Base-by-base conservation (phyloP, 495 filamentous ascomycete species). In the Neurospora tetraspora region DNA sequence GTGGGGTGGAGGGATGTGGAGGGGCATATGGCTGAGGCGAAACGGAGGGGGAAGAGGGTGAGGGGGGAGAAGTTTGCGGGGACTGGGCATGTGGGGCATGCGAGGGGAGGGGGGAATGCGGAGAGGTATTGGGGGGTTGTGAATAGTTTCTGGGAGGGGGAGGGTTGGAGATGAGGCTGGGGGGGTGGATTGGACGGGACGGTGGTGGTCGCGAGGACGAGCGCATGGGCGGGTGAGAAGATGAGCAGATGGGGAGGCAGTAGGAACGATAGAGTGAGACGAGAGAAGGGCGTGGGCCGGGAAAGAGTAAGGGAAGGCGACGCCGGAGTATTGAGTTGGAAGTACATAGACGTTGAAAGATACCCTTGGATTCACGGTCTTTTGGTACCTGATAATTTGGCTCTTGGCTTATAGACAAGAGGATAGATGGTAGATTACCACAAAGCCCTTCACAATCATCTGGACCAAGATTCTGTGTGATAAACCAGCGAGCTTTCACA, bases 21-120 rank as follows among this genome's bases (percentile, higher is more conserved):
- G 75, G 72, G 10, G 65, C 83, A 85, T 71, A 82, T 80, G 14
- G 74, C 39, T 9, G 76, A 80, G 11, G 85, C 84, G 7, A 71
- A 68, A 5, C 8, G 14, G 2, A 75, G 42, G 73, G 83, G 83
- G 59, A 75, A 82, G 40, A 53, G 23, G 11, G 82, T 83, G 1
- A 73, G 77, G 47, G 75, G 61, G 71, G 85, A 84, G 72, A 68
- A 69, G 72, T 84, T 85, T 71, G 77, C 73, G 36, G 72, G 78
- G 40, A 81, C 80, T 5, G 75, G 77, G 34, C 84, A 86, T 75
- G 85, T 86, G 9, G 78, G 81, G 20, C 83, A 83, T 75, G 82
- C 77, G 71, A 77, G 81, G 53, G 72, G 53, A 3, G 12, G 0
- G 53, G 74, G 70, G 11, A 80, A 85, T 69, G 69, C 74, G 74